These are phyloP conservation scores for Begonia loranthoides DNA, from an alignment of 306 rosid genomes.

Conservation along the genomic window DNA sequence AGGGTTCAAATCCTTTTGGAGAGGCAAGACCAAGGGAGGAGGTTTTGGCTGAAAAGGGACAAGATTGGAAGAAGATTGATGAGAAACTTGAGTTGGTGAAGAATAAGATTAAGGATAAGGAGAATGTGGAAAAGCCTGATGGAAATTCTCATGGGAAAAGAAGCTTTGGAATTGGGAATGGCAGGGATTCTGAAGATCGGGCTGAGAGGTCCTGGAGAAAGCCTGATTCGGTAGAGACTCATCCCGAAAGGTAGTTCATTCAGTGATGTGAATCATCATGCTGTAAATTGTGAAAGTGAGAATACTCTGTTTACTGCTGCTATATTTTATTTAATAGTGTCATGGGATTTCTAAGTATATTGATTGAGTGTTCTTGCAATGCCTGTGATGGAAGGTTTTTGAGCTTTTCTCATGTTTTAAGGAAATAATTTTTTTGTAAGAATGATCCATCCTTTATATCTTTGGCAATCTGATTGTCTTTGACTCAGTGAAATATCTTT, in stretches of 20 bases:
- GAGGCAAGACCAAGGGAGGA: constrained; percentile 92
- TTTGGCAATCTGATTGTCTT: no score
- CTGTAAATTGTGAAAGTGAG: no score
- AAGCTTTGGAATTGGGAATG: constrained; percentile 37
- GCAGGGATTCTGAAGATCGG: constrained; percentile 22
- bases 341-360: no score
- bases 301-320: no score
- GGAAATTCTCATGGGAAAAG: constrained; percentile 35
- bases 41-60: constrained; percentile 85
- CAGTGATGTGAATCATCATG: no score
- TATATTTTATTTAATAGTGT: no score
- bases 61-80: constrained; percentile 86
- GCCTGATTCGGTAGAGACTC: constrained; percentile 25
- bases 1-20: constrained; percentile 62
- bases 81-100: constrained; percentile 61
- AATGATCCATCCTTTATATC: no score
- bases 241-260: constrained; percentile 13
- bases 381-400: no score
- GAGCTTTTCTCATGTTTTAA: no score
- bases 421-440: no score
- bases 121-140: constrained; percentile 14
- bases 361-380: no score
- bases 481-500: no score
- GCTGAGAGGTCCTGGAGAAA: constrained; percentile 72
- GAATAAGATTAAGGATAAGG: constrained; percentile 20